Conservation (phyloP, 176 grass and related monocot genomes). For the Puya raimondii region DNA sequence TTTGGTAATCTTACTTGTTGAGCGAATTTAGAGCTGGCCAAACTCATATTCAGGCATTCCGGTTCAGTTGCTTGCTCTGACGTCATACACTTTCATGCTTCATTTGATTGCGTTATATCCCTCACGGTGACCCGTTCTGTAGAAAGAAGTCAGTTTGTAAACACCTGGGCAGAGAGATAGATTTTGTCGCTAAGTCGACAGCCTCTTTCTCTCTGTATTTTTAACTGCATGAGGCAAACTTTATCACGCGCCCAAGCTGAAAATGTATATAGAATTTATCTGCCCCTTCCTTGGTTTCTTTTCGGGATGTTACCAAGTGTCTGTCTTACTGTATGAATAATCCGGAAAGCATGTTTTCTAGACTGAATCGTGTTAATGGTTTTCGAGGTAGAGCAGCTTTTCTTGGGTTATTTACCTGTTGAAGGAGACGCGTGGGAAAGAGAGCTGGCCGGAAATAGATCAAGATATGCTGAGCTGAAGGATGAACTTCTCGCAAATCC, state of each 20-base stretch:
- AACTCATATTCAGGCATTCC: neutral
- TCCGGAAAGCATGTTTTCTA: neutral
- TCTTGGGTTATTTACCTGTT: conserved; percentile 35
- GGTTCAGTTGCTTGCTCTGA: neutral
- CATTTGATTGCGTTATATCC: neutral
- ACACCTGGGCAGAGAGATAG: neutral
- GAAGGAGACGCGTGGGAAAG: conserved; percentile 32
- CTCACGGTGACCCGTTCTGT: neutral
- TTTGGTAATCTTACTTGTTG: neutral
- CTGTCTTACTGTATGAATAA: no score
- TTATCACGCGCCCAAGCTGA: no score
- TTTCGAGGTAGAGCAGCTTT: conserved; percentile 21
- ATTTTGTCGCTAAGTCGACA: no score
- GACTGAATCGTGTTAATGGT: conserved; percentile 1
- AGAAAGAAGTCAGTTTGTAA: neutral
- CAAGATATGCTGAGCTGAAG: conserved; percentile 38
- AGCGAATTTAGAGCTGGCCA: neutral
- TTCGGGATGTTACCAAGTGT: neutral
- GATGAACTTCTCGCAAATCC: conserved; percentile 35
- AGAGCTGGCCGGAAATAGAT: conserved; percentile 23
- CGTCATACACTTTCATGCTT: neutral
- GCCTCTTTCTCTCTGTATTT: no score
- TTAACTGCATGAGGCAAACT: no score
- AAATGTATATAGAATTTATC: neutral
- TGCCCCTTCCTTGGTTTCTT: neutral